Evolutionary conservation across 1,139 yeast genomes (phyloP).

Genomic region (Kluyveromyces sp.): DNA sequence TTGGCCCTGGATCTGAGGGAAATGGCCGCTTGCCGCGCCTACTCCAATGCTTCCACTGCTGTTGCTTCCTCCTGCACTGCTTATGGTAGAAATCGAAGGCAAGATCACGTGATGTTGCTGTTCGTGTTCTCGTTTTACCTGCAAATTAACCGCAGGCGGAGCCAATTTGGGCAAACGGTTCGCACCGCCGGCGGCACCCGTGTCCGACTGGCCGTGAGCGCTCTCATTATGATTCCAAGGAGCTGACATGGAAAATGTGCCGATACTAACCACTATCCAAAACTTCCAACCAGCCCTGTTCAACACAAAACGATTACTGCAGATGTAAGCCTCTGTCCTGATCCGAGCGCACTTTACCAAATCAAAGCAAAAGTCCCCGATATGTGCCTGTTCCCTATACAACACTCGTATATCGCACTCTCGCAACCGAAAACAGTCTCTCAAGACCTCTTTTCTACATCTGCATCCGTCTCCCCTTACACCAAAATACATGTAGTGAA

Average conservation of each 20-base stretch:
- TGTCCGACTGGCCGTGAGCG: background rate
- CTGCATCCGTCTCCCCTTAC: too few relatives aligned
- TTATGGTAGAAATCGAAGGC: conserved; percentile 17
- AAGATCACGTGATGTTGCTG: conserved; percentile 11
- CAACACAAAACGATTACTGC: too few relatives aligned
- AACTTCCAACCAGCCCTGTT: too few relatives aligned
- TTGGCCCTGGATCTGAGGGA: too few relatives aligned
- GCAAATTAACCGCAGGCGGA: conserved; percentile 7
- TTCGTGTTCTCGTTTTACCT: conserved; percentile 12
- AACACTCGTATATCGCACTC: too few relatives aligned
- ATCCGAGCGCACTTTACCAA: background rate
- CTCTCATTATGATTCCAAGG: background rate
- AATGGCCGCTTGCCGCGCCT: too few relatives aligned
- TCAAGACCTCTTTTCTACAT: too few relatives aligned
- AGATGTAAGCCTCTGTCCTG: background rate
- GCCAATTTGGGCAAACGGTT: conserved; percentile 5
- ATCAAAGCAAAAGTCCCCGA: too few relatives aligned
- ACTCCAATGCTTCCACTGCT: too few relatives aligned
- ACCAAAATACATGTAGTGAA: background rate
- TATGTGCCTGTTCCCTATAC: too few relatives aligned
- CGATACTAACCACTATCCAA: too few relatives aligned
- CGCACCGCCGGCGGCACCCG: background rate
- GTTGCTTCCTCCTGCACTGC: conserved; percentile 11
- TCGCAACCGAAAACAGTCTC: too few relatives aligned
- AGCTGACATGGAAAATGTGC: background rate